Evolutionary conservation across 129 eudicot genomes (phyloP), one percentile per base, ranked within the genome.

Genomic region (Erigeron canadensis): DNA sequence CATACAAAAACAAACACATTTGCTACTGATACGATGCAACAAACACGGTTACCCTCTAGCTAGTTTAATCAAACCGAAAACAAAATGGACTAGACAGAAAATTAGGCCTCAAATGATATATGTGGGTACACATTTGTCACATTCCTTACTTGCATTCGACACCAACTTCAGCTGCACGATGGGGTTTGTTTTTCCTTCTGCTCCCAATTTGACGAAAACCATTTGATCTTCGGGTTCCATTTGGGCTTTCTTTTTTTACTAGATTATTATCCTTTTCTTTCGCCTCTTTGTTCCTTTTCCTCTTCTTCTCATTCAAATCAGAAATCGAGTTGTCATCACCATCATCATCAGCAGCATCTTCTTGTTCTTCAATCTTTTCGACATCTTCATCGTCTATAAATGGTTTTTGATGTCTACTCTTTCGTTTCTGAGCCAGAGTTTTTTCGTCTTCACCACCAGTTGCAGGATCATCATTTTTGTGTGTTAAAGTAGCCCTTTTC

Each of bases 141-240:
- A 15, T 13, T 45, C 37, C 18, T 80, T 79, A 88, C 71, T 73
- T 80, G 86, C 97, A 87, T 75, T 90, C 89, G 2, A 90, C 91
- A 2, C 90, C 95, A 13, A 79, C 95, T 84, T 90, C 97, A 41
- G 97, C 95, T 8, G 97, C 97, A 34, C 97, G 85, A 78, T 86
- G 87, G 68, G 97, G 97, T 54, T 81, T 87, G 86, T 65, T 85
- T 72, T 90, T 90, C 73, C 97, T 80, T 79, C 97, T 80, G 66
- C 84, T 84, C 28, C 91, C 84, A 13, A 60, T 82, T 13, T 87
- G 91, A 13, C 96, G 86, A 73, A 89, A 89, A 59, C 96, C 89
- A 28, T 77, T 86, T 10, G 87, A 73, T 46, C n/a, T n/a, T n/a
- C 77, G 74, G 37, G 84, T 22, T 45, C 80, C 88, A 67, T 76